A percentile compares a stretch with the other conserved stretches of the same genome.
Evolutionary conservation across 2,329 filamentous ascomycete species (phyloP).

Genomic region (Trichoderma gracile): DNA sequence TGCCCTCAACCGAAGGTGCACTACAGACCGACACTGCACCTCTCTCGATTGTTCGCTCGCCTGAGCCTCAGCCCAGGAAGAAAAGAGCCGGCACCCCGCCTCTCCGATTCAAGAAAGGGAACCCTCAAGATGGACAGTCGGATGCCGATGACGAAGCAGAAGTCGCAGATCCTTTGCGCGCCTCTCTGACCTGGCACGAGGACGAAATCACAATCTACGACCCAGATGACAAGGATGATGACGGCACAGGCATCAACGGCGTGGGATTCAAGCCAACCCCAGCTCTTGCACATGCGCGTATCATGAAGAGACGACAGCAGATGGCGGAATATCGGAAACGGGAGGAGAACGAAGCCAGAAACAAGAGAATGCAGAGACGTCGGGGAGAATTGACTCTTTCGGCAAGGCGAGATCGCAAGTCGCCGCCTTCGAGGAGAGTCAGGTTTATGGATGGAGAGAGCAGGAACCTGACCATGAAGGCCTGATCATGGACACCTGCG

Average conservation of each 20-base stretch:
- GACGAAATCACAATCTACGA: slow-evolving; percentile 69
- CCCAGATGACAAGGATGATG: slow-evolving; percentile 64
- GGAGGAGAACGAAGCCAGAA: slow-evolving; percentile 61
- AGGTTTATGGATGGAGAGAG: slow-evolving; percentile 46
- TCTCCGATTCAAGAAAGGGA: slow-evolving; percentile 34
- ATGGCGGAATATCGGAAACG: slow-evolving; percentile 63
- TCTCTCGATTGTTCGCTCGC: slow-evolving; percentile 43
- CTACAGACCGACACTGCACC: slow-evolving; percentile 27
- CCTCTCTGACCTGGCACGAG: slow-evolving; percentile 66
- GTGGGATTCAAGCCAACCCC: slow-evolving; percentile 67
- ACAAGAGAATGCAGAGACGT: slow-evolving; percentile 55
- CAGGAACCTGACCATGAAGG: slow-evolving; percentile 36
- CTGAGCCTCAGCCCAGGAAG: slow-evolving; percentile 44
- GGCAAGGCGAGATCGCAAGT: slow-evolving; percentile 34
- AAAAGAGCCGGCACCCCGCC: slow-evolving; percentile 45
- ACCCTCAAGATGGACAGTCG: slow-evolving; percentile 30
- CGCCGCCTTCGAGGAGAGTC: slow-evolving; percentile 39
- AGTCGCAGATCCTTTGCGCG: slow-evolving; percentile 56
- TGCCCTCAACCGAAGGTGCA: slow-evolving; percentile 5
- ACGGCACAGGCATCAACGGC: slow-evolving; percentile 67
- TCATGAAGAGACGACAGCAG: slow-evolving; percentile 60
- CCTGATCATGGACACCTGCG: slow-evolving; percentile 29
- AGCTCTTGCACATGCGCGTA: slow-evolving; percentile 58
- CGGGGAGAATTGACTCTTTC: slow-evolving; percentile 38
- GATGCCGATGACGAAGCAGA: slow-evolving; percentile 39